These are phyloP conservation scores for Diospyros lotus DNA, from an alignment of 148 eudicot species.

Conservation along the genomic window DNA sequence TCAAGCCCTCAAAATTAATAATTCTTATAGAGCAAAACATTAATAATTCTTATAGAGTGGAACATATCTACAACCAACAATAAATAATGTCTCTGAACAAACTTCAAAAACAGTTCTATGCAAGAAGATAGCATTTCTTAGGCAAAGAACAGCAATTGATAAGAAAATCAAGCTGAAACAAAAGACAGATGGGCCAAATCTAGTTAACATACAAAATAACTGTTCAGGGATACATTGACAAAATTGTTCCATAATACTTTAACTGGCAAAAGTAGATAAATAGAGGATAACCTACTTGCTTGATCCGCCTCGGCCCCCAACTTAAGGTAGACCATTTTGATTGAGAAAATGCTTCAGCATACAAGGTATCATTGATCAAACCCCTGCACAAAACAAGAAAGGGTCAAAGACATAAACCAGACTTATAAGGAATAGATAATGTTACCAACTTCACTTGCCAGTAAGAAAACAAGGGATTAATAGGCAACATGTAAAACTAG, in stretches of 20 bases:
- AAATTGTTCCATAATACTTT: neutral
- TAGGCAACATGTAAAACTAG: neutral
- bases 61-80: no score
- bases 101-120: no score
- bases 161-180: slow-evolving; percentile 3
- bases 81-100: no score
- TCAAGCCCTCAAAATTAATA: no score
- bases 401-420: slow-evolving; percentile 8
- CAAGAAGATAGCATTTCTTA: slow-evolving; percentile 2
- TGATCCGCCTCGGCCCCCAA: slow-evolving; percentile 93
- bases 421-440: neutral
- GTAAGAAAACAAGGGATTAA: no score
- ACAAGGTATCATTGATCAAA: slow-evolving; percentile 67
- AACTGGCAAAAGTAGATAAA: neutral
- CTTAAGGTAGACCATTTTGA: slow-evolving; percentile 80
- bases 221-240: neutral
- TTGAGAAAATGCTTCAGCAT: slow-evolving; percentile 77
- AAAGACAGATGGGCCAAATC: neutral
- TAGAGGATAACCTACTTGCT: slow-evolving; percentile 48
- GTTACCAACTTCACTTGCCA: no score
- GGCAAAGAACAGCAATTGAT: neutral
- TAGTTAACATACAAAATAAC: neutral
- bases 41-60: no score
- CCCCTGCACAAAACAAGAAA: slow-evolving; percentile 47
- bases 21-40: no score